Evolutionary conservation across 1,139 yeast species (phyloP), one percentile per base, ranked within the genome.

Genomic region (Pichia norvegensis): DNA sequence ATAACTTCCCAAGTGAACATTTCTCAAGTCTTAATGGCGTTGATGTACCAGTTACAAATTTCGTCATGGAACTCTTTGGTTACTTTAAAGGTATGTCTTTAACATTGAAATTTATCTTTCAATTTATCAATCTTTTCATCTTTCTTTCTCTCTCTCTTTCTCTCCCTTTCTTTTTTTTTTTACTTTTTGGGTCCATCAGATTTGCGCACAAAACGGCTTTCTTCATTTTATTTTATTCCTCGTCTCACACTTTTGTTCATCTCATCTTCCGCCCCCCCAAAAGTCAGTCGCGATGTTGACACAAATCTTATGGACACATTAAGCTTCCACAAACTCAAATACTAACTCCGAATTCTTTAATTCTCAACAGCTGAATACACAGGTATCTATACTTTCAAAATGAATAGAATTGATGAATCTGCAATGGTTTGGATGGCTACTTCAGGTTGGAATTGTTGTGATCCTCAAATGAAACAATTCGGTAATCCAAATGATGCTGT

Each of bases 361-460:
- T 7, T n/a, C 20, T 10, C 13, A 40, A 20, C 31, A 46, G 55
- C 66, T 22, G 43, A 44, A 5, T 41, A 38, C 21, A 49, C 57
- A 13, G 67, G 67, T 48, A 42, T 52, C 7, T 63, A 62, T 41
- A 51, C 54, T 1, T 53, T 63, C 33, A 23, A 43, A 8, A 39
- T 61, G 22, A 33, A 41, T 9, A 17, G 33, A 2, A 52, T 53
- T 29, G 67, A 64, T 52, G 65, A 64, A 51, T 51, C 57, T 17
- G 61, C 55, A 4, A 51, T 54, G 52, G 49, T 62, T 3, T 52
- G 53, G 42, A 42, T 63, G 43, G 66, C 64, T 33, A 48, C 49
- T 23, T 54, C 52, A 41, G 66, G 62, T 4, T 60, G 62, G 36
- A 55, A 47, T 20, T 64, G 67, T 51, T 64, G 67, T 53, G 44